Conservation (phyloP, 495 filamentous ascomycete species). For the Annulohypoxylon bovei region DNA sequence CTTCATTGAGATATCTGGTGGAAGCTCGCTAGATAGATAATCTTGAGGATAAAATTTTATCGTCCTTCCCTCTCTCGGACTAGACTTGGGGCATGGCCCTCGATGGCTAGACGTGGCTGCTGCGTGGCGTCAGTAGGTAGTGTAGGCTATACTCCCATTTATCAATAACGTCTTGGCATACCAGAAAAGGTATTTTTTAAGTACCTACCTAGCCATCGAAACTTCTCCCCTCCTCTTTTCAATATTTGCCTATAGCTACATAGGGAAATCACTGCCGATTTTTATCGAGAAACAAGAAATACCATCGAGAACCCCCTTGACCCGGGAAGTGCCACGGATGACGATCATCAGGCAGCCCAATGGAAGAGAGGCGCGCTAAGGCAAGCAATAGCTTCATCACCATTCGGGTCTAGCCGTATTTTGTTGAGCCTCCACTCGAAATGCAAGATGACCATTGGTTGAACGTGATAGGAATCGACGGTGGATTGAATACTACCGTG, state of each 20-base stretch:
- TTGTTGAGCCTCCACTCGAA: conserved; percentile 41
- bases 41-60: conserved; percentile 6
- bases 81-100: conserved; percentile 9
- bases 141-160: conserved; percentile 29
- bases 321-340: conserved; percentile 18
- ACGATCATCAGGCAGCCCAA: conserved; percentile 23
- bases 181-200: neutral
- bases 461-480: conserved; percentile 3
- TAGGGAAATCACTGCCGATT: conserved; percentile 6
- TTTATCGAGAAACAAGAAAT: conserved; percentile 14
- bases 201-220: neutral
- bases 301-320: conserved; percentile 23
- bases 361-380: conserved; percentile 38
- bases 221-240: neutral
- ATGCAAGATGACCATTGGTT: conserved; percentile 21
- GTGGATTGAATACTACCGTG: conserved; percentile 27
- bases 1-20: neutral
- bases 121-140: conserved; percentile 26
- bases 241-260: conserved; percentile 12
- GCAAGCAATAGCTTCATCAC: conserved; percentile 37
- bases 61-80: conserved; percentile 1
- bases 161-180: conserved; percentile 17
- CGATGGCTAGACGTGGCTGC: conserved; percentile 24
- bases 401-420: conserved; percentile 35
- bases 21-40: neutral